Conservation (phyloP, 75 land plant genomes). For the Cupressus sempervirens region DNA sequence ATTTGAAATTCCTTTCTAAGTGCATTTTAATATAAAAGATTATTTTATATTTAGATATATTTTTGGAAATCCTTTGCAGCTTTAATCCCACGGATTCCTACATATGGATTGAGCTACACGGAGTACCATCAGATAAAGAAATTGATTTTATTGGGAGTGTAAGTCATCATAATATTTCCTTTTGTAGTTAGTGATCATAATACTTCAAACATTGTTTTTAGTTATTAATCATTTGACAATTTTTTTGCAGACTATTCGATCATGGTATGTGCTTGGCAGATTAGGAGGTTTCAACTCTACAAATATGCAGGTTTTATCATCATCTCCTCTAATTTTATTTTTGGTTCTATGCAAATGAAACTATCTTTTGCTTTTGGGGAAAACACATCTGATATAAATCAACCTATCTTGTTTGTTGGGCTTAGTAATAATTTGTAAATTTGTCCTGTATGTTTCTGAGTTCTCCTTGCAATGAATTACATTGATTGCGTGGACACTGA, state of each 20-base stretch:
- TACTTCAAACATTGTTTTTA: background rate
- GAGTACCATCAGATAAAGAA: conserved; percentile 83
- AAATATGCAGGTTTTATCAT: conserved; percentile 71
- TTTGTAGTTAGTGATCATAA: background rate
- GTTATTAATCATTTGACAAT: background rate
- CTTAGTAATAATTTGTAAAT: background rate
- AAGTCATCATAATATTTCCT: conserved; percentile 23
- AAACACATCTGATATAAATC: background rate
- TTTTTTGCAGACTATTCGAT: conserved; percentile 73
- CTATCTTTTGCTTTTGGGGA: background rate
- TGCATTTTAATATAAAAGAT: background rate
- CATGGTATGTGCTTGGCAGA: conserved; percentile 96
- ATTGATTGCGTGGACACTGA: too few relatives aligned
- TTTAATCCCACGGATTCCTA: conserved; percentile 71
- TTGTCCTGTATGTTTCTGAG: background rate
- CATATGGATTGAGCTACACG: conserved; percentile 94
- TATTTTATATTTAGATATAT: background rate
- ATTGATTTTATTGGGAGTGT: conserved; percentile 87
- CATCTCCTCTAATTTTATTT: background rate
- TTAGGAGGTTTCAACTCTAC: conserved; percentile 89
- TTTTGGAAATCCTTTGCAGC: conserved; percentile 34
- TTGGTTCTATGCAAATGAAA: background rate
- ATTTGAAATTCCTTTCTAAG: background rate
- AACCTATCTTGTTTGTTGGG: background rate
- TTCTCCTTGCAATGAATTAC: background rate